Percentiles rank a stretch among this genome's conserved stretches.
Conservation (phyloP, 2,329 filamentous ascomycete genomes). For the Colletotrichum eleusines region DNA sequence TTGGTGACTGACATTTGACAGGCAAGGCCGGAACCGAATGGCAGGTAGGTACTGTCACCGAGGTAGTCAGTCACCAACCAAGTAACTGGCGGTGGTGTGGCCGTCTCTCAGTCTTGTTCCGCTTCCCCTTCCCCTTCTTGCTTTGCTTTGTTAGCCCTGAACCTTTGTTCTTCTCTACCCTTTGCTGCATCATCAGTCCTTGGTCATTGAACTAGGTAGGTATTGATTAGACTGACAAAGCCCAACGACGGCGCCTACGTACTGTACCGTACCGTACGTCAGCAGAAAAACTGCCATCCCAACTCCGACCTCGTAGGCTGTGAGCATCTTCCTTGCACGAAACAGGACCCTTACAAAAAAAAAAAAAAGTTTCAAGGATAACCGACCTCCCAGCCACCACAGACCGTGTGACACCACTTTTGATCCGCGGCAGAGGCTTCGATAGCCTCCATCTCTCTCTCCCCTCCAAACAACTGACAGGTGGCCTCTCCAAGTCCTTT, state of each 20-base stretch:
- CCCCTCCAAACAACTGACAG: neutral
- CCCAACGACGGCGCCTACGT: neutral
- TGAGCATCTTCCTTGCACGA: slow-evolving; percentile 35
- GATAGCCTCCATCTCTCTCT: no score
- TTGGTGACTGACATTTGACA: slow-evolving; percentile 39
- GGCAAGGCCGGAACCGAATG: no score
- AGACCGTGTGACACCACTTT: no score
- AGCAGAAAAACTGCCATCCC: slow-evolving; percentile 19
- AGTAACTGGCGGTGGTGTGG: no score
- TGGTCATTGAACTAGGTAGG: slow-evolving; percentile 1
- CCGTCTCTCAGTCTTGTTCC: neutral
- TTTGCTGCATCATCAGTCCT: neutral
- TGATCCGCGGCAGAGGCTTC: slow-evolving; percentile 3
- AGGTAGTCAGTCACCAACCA: no score
- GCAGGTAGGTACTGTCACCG: no score
- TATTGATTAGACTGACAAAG: neutral
- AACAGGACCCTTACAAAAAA: slow-evolving; percentile 21
- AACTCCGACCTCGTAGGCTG: slow-evolving; percentile 14
- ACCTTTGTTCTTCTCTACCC: neutral
- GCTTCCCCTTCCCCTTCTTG: neutral
- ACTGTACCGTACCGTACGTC: neutral
- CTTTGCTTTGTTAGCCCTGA: slow-evolving; percentile 1
- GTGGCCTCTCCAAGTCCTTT: neutral
- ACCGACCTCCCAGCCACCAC: slow-evolving; percentile 35
- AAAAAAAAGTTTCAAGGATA: neutral